phyloP scores from a whole-genome alignment of 2,329 filamentous ascomycete genomes.

The Ascochyta lentis region DNA sequence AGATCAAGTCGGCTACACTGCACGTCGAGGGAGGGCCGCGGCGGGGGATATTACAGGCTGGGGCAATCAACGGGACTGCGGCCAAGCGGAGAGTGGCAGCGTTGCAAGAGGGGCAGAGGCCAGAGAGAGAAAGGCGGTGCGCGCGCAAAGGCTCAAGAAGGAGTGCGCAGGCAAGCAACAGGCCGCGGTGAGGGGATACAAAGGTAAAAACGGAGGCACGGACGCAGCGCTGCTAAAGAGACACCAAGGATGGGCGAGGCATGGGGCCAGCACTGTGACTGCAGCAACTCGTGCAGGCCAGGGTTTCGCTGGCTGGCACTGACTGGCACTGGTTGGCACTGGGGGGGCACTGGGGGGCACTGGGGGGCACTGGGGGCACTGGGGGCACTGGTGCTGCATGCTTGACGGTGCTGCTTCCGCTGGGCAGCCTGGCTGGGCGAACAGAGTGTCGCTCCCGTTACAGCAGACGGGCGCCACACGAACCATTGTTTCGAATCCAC shows the following conservation, averaged over 20 bases:
- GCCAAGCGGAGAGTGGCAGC: conserved; percentile 11
- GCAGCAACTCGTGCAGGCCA: conserved; percentile 15
- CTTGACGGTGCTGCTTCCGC: conserved; percentile 16
- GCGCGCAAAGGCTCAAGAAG: conserved; percentile 21
- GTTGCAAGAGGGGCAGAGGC: not conserved
- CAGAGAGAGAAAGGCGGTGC: conserved; percentile 1
- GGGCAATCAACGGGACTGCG: conserved; percentile 25
- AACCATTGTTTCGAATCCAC: conserved; percentile 34
- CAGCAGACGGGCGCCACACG: conserved; percentile 27
- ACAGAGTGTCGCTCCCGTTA: conserved; percentile 23
- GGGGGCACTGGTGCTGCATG: conserved; percentile 3
- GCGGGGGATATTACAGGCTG: conserved; percentile 35
- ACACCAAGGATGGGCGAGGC: conserved; percentile 12
- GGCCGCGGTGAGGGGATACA: conserved; percentile 14
- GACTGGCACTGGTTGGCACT: conserved; percentile 8
- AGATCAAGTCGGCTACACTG: conserved; percentile 43
- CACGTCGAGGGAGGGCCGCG: conserved; percentile 42
- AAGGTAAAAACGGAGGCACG: conserved; percentile 19
- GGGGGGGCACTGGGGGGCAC: not conserved
- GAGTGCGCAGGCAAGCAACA: conserved; percentile 7
- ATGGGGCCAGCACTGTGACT: conserved; percentile 5
- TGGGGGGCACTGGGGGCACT: too few species aligned
- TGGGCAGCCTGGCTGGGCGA: conserved; percentile 28
- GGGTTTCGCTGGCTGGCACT: conserved; percentile 9
- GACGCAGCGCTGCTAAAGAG: conserved; percentile 21